Evolutionary conservation across 257 asterid genomes (phyloP).

Genomic region (Solanum virginianum): DNA sequence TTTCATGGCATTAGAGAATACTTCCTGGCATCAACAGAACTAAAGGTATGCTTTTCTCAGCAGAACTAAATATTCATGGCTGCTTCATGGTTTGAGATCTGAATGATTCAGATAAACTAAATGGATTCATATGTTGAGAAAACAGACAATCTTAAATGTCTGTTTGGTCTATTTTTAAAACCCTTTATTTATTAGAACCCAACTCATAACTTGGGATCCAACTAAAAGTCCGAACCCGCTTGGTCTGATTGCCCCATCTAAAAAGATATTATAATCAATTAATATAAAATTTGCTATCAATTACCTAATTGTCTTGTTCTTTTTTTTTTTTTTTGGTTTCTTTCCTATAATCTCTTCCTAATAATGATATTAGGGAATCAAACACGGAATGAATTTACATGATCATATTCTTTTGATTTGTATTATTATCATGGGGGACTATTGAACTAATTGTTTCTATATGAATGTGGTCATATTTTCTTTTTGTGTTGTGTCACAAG

Average conservation of each 20-base stretch:
- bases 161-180: not conserved
- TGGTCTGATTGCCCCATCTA: not conserved
- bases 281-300: not conserved
- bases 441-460: not conserved
- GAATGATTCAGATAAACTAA: not conserved
- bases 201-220: not conserved
- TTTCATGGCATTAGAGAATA: conserved; percentile 95
- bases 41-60: conserved; percentile 39
- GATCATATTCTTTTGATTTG: not conserved
- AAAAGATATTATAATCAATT: not conserved
- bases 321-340: not conserved
- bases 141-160: not conserved
- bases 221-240: not conserved
- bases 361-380: not conserved
- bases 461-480: not conserved
- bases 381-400: not conserved
- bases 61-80: not conserved
- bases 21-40: conserved; percentile 82
- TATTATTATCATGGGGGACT: not conserved
- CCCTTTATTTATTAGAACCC: not conserved
- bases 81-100: not conserved
- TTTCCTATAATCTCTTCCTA: not conserved
- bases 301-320: not conserved
- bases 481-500: not conserved
- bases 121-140: not conserved